Base-by-base conservation (phyloP, 148 eudicot species). In the Pouteria glomerata region DNA sequence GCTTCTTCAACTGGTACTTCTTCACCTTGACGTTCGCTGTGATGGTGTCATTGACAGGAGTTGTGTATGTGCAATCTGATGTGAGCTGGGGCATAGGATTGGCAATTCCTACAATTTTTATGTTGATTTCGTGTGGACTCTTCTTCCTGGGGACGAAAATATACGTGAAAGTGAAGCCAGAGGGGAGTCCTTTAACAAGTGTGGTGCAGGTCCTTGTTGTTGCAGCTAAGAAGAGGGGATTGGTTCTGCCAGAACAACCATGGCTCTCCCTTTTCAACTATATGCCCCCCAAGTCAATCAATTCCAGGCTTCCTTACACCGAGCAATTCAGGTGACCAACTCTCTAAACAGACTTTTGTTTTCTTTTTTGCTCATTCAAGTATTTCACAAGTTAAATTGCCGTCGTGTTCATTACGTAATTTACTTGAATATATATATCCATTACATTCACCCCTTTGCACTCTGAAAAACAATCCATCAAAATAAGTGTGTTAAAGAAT, bases 1-100 rank as follows among this genome's bases (percentile, higher is more conserved):
- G 98, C 69, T 93, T 90, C 83, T 89, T 93, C 86, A 93, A 93
- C 31, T 93, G 98, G 98, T 93, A 93, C 79, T 90, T 87, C 66
- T 89, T 94, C 86, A 94, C 93, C 15, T 71, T 82, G 62, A 89
- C 98, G 0, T 89, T 94, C 73, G 98, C 97, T 14, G 81, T 86
- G 63, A 82, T 94, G 83, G 76, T 94, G 29, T 87, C 95, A 1
- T 71, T 94, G 56, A 91, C 98, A 2, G 59, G 78, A 14, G 78
- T 94, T 34, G 97, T 94, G 10, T 94, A 94, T 72, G 83, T 91
- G 63, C 97, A 94, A 69, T 58, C 93, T 1, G 80, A 85, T 39
- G 61, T 94, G 29, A 91, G 90, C 69, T 94, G 98, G 98, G 73
- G 84, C 23, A 79, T 91, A 44, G 98, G 98, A 5, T 71, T 94